phyloP scores from a whole-genome alignment of 2,329 filamentous ascomycete species.

The Amauroascus verrucosus region DNA sequence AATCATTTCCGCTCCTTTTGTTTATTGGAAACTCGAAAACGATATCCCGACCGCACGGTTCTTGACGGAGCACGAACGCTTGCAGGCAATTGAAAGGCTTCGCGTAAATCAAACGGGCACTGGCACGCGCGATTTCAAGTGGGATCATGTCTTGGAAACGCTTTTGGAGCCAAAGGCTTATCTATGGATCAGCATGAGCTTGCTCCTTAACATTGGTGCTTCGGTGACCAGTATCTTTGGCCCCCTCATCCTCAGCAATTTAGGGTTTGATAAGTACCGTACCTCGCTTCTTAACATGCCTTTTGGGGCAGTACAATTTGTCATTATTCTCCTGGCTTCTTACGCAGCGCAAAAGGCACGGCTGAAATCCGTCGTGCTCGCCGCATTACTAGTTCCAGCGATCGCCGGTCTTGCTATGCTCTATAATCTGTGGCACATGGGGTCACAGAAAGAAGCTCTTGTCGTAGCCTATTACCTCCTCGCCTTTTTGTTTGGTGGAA shows the following conservation, averaged over 20 bases:
- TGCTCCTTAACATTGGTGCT: constrained; percentile 56
- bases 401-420: constrained; percentile 46
- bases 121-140: constrained; percentile 38
- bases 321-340: constrained; percentile 50
- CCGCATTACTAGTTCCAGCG: constrained; percentile 48
- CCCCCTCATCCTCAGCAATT: constrained; percentile 50
- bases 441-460: constrained; percentile 38
- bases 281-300: constrained; percentile 57
- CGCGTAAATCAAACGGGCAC: constrained; percentile 43
- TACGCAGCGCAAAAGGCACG: constrained; percentile 49
- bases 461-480: constrained; percentile 56
- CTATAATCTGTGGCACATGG: constrained; percentile 11
- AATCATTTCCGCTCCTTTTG: constrained; percentile 46
- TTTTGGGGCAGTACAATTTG: constrained; percentile 52
- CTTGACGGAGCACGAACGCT: constrained; percentile 38
- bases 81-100: constrained; percentile 40
- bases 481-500: constrained; percentile 55
- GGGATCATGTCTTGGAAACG: constrained; percentile 36
- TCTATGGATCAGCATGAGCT: constrained; percentile 50
- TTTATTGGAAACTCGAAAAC: constrained; percentile 50
- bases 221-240: constrained; percentile 56
- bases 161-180: constrained; percentile 41
- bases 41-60: constrained; percentile 46
- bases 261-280: constrained; percentile 49
- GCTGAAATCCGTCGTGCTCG: constrained; percentile 48